These are phyloP conservation scores for Sugiyamaella marilandica DNA, from an alignment of 805 yeast species.

Conservation along the genomic window DNA sequence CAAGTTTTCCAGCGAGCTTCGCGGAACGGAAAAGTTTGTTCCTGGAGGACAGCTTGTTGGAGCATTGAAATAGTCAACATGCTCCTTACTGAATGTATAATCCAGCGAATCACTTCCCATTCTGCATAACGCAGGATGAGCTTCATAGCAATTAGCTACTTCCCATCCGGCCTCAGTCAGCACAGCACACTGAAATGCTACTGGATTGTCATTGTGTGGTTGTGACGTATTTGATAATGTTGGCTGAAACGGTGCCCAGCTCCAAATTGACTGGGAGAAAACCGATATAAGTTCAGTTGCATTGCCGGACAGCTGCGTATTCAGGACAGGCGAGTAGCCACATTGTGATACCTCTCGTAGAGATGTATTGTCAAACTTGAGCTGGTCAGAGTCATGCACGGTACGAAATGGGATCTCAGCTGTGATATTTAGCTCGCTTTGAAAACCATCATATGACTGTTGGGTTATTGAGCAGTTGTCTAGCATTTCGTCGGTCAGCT, in stretches of 20 bases:
- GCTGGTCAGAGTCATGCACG: conserved; percentile 11
- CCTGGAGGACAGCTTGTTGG: conserved; percentile 34
- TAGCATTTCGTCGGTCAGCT: neutral
- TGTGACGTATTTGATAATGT: conserved; percentile 17
- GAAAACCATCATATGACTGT: neutral
- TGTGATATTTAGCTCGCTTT: neutral
- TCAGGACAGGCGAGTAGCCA: conserved; percentile 66
- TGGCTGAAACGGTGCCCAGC: conserved; percentile 68
- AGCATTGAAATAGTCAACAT: conserved; percentile 32
- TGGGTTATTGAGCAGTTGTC: neutral
- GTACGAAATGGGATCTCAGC: neutral
- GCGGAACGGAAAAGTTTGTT: conserved; percentile 44
- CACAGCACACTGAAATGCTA: conserved; percentile 46
- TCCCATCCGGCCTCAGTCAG: conserved; percentile 49
- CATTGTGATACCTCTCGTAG: conserved; percentile 41
- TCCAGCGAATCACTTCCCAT: conserved; percentile 35
- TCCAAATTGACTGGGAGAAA: conserved; percentile 44
- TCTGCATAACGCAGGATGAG: conserved; percentile 52
- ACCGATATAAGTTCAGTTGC: neutral
- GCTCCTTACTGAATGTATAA: conserved; percentile 35
- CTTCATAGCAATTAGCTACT: conserved; percentile 61
- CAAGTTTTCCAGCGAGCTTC: conserved; percentile 44
- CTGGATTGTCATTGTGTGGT: conserved; percentile 13
- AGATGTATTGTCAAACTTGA: conserved; percentile 38
- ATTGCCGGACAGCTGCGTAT: conserved; percentile 19